Evolutionary conservation across 441 rosid species (phyloP).

Genomic region (Syzygium malaccense): DNA sequence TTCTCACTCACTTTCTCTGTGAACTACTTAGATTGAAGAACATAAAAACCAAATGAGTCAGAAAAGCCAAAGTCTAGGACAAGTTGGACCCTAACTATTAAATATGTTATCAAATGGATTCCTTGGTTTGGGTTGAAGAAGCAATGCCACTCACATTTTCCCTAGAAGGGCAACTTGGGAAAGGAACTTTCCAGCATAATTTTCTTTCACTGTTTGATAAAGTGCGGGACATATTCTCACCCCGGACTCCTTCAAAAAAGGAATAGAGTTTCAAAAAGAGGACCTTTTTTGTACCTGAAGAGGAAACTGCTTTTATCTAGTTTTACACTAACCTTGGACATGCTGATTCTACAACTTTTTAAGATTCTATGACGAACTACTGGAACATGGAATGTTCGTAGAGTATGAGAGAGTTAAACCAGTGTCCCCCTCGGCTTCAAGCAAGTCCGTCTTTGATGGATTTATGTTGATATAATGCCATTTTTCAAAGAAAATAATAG

Average conservation of each 20-base stretch:
- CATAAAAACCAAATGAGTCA: neutral
- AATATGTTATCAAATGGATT: neutral
- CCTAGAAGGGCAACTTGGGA: neutral
- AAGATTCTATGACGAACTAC: neutral
- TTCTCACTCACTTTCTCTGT: neutral
- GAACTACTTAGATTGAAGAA: neutral
- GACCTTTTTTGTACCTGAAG: neutral
- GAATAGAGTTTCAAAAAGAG: neutral
- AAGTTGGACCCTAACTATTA: neutral
- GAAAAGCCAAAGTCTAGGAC: neutral
- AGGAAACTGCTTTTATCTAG: neutral
- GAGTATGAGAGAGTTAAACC: neutral
- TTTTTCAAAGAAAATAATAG: neutral
- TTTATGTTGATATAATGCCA: neutral
- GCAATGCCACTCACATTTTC: neutral
- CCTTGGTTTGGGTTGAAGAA: neutral
- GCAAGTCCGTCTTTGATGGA: neutral
- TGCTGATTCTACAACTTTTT: neutral
- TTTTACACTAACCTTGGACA: neutral
- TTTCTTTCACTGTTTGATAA: neutral
- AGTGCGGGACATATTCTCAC: neutral
- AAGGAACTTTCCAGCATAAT: neutral
- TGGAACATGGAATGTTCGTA: neutral
- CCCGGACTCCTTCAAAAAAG: neutral
- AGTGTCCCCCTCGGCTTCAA: neutral